Evolutionary conservation across 345 rosid genomes (phyloP), one percentile per base, ranked within the genome.

Genomic region (Erysimum cheiranthoides): DNA sequence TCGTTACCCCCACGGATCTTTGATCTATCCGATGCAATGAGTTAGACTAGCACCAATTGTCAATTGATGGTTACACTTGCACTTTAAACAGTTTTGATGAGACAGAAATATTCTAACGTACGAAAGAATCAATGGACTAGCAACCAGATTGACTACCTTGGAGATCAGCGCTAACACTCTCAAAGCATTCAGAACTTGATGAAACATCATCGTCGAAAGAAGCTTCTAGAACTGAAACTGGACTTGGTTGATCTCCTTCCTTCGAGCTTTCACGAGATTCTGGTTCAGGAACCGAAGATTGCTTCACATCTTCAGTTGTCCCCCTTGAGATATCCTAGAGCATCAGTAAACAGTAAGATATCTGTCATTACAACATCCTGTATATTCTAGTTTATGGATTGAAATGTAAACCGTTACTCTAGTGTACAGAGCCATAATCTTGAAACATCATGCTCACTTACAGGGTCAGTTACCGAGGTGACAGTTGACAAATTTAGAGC

Each of bases 211-310:
- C 92, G 39, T 88, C 76, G 39, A 89, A 96, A 73, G 96, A 85
- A 71, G 94, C 80, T 86, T 96, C 98, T 63, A 93, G 86, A 79
- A 93, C 84, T 57, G 99, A 96, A 76, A 87, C 84, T 0, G 98
- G 99, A 84, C 98, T 93, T 31, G 99, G 99, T 78, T 96, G 99
- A 39, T 93, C 96, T 38, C 82, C 85, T 77, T 93, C 99, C 84
- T 88, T 93, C 7, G 86, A 75, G 79, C 75, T 82, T 68, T 84
- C 86, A 43, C 79, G 74, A 80, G 95, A 80, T 68, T 84, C 84
- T 18, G 75, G 73, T 73, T 83, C 86, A 40, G 88, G 43, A 71
- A 77, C 77, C 66, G 89, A 66, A 40, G 79, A 82, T 61, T 73
- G 88, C 61, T 52, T 66, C 32, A 67, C 70, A 67, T 68, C 60